A percentile compares a stretch with the other conserved stretches of the same genome.
Conservation (phyloP, 495 filamentous ascomycete genomes). For the Glutinoglossum americanum region DNA sequence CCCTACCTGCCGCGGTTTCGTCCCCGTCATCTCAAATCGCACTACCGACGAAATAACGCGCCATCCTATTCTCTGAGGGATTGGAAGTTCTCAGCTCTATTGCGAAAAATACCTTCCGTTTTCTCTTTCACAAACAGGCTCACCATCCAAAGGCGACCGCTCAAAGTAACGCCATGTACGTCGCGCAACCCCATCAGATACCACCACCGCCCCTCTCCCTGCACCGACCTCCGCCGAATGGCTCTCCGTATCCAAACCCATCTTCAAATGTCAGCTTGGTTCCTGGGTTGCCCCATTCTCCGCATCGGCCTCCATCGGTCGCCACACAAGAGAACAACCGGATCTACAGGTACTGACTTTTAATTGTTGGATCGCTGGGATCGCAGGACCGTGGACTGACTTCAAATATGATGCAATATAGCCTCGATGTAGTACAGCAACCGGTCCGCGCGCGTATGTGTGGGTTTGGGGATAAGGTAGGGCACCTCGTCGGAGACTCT, state of each 20-base stretch:
- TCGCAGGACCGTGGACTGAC: not conserved
- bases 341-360: slow-evolving; percentile 5
- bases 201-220: not conserved
- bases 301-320: not conserved
- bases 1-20: not conserved
- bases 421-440: slow-evolving; percentile 74
- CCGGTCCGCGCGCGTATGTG: slow-evolving; percentile 93
- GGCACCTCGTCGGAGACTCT: not conserved
- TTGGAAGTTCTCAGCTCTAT: not conserved
- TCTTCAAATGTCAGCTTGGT: not conserved
- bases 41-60: not conserved
- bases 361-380: not conserved
- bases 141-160: not conserved
- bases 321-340: slow-evolving; percentile 5
- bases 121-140: not conserved
- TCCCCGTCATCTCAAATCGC: not conserved
- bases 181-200: slow-evolving; percentile 2
- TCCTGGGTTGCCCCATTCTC: not conserved
- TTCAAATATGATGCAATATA: slow-evolving; percentile 18
- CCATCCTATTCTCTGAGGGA: not conserved
- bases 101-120: not conserved
- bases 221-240: not conserved
- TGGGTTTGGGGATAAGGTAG: slow-evolving; percentile 92
- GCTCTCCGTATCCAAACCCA: not conserved
- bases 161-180: not conserved